Evolutionary conservation across 371 early-diverging fungal genomes (phyloP).

Genomic region (Gilbertella persicaria): DNA sequence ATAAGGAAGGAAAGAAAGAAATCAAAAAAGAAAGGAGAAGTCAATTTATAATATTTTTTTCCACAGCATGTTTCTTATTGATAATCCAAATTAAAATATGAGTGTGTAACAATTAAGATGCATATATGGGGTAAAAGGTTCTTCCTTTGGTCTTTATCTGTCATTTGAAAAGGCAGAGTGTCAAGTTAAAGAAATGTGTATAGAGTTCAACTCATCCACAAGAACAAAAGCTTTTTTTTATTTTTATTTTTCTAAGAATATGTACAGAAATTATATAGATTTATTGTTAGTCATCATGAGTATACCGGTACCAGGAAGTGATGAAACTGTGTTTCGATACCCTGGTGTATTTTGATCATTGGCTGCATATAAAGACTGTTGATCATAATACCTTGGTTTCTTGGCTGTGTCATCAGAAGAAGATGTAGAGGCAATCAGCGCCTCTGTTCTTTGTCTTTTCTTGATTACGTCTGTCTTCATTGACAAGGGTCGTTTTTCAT

Average conservation of each 20-base stretch:
- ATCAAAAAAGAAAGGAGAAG: constrained; percentile 5
- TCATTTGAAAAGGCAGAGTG: background rate
- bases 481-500: constrained; percentile 74
- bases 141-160: too few relatives aligned
- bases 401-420: constrained; percentile 7
- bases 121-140: too few relatives aligned
- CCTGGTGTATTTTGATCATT: constrained; percentile 1
- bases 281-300: constrained; percentile 23
- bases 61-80: background rate
- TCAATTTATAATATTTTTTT: background rate
- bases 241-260: too few relatives aligned
- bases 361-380: constrained; percentile 6
- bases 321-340: constrained; percentile 9
- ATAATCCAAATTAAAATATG: background rate
- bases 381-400: constrained; percentile 22
- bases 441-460: constrained; percentile 77
- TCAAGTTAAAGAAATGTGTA: too few relatives aligned
- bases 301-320: constrained; percentile 27
- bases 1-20: constrained; percentile 11
- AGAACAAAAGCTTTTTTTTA: too few relatives aligned
- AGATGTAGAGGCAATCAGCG: constrained; percentile 6
- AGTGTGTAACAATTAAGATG: too few relatives aligned
- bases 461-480: constrained; percentile 85
- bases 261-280: too few relatives aligned
- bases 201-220: too few relatives aligned